Conservation (phyloP, 768 basidiomycete genomes). For the Leccinellum rugosiceps region DNA sequence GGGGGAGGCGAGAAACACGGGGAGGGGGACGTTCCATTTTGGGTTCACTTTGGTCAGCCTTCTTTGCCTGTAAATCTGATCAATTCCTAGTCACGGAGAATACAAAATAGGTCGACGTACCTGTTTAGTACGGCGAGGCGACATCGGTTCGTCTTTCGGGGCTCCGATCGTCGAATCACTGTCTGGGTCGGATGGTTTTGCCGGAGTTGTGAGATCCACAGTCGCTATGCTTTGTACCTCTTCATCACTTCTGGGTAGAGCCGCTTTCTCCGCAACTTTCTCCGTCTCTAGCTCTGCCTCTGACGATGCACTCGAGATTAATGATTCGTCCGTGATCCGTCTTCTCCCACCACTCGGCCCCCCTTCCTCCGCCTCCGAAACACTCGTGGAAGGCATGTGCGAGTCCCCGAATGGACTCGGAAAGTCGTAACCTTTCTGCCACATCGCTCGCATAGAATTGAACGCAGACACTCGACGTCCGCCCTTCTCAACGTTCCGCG, state of each 20-base stretch:
- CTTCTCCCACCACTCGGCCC: constrained; percentile 35
- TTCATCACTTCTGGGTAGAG: constrained; percentile 16
- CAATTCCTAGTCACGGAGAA: background rate
- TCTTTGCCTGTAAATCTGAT: constrained; percentile 17
- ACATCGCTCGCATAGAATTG: constrained; percentile 67
- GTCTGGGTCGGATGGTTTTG: constrained; percentile 58
- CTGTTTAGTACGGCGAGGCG: constrained; percentile 17
- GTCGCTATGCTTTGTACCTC: constrained; percentile 10
- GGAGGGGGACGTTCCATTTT: constrained; percentile 23
- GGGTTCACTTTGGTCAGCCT: constrained; percentile 23
- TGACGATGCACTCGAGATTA: constrained; percentile 69
- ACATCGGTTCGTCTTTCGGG: constrained; percentile 25
- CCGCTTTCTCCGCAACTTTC: constrained; percentile 18
- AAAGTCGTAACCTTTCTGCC: constrained; percentile 61
- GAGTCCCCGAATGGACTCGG: constrained; percentile 50
- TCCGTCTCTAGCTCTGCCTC: constrained; percentile 52
- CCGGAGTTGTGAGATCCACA: constrained; percentile 9
- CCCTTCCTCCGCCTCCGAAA: constrained; percentile 74
- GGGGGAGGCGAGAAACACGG: constrained; percentile 59
- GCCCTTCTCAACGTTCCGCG: constrained; percentile 51
- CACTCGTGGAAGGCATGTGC: constrained; percentile 58
- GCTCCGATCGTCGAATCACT: constrained; percentile 86
- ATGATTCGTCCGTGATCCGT: constrained; percentile 51
- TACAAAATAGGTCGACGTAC: constrained; percentile 23
- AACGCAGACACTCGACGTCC: constrained; percentile 61